Evolutionary conservation across 1,139 yeast species (phyloP).

Genomic region (Torulaspora pretoriensis): DNA sequence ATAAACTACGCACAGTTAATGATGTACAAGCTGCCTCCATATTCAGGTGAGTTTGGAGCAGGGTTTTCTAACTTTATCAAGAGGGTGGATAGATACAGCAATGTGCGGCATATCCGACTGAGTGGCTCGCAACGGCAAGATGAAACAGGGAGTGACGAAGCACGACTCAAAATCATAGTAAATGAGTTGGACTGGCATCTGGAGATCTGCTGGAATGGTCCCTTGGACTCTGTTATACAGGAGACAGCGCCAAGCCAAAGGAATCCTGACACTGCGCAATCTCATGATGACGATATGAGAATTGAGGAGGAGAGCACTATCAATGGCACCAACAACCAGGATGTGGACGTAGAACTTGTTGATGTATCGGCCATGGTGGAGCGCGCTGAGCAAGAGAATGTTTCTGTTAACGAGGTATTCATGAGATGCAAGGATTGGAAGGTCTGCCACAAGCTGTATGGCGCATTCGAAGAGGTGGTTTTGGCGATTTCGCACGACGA

Average conservation of each 20-base stretch:
- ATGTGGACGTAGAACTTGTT: slow-evolving; percentile 12
- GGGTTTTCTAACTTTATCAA: slow-evolving; percentile 32
- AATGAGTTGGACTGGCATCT: slow-evolving; percentile 35
- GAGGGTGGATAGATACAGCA: slow-evolving; percentile 33
- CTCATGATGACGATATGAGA: slow-evolving; percentile 16
- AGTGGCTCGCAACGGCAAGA: slow-evolving; percentile 18
- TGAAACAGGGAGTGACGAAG: slow-evolving; percentile 8
- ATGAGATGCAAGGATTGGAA: slow-evolving; percentile 34
- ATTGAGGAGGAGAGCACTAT: slow-evolving; percentile 26
- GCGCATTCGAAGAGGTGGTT: slow-evolving; percentile 33
- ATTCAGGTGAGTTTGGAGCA: slow-evolving; percentile 30
- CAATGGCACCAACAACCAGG: slow-evolving; percentile 3
- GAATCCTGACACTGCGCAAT: slow-evolving; percentile 7
- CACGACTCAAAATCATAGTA: slow-evolving; percentile 26
- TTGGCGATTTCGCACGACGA: slow-evolving; percentile 35
- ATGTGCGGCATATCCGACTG: slow-evolving; percentile 27
- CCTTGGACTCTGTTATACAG: slow-evolving; percentile 19
- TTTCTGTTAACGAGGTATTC: slow-evolving; percentile 26
- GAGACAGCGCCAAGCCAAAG: slow-evolving; percentile 4
- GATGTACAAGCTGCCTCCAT: slow-evolving; percentile 31
- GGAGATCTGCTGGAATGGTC: slow-evolving; percentile 36
- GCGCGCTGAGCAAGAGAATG: slow-evolving; percentile 23
- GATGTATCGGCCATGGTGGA: slow-evolving; percentile 25
- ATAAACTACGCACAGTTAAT: slow-evolving; percentile 26
- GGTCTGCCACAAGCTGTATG: slow-evolving; percentile 32